Base-by-base conservation (phyloP, 2,329 filamentous ascomycete genomes). In the Fusarium sp. region DNA sequence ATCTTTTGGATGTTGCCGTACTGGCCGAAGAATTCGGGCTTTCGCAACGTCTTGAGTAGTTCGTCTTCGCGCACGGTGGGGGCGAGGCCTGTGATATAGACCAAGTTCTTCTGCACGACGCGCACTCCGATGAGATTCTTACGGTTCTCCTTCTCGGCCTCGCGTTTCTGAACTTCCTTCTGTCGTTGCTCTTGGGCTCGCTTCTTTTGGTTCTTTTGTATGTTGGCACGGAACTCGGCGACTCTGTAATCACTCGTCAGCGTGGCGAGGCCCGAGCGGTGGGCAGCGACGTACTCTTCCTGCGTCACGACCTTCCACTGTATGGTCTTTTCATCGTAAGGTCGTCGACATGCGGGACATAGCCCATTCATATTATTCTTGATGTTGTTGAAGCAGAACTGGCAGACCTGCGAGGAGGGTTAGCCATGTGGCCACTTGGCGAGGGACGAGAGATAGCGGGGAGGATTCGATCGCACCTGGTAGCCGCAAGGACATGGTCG, bases 361-460 rank as follows among this genome's bases (percentile, higher is more conserved):
- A 98, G 89, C 38, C 96, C 95, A 81, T 98, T 98, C 90, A 98
- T 95, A 79, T 98, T 98, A 79, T 94, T 97, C 85, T 97, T 97
- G 83, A 99, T 97, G 83, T 98, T 99, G 85, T 99, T 98, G 87
- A 96, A 99, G 86, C 97, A 99, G 85, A 99, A 99, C 87, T 99
- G 97, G 85, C 97, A 99, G 82, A 99, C 96, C 95, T 98, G 33
- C 0, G 47, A 52, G 12, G 20, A 47, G 30, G n/a, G 76, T 79
- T 76, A 79, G 76, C 66, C 59, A 66, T 32, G 73, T 74, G 75
- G 71, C 71, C 72, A 60, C 20, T 66, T 43, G 54, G 14, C 71
- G 66, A 56, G 60, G 17, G n/a, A 30, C 33, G 30, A 57, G 54
- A 40, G 37, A 43, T 20, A 40, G 10, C 10, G n/a, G 47, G 4